Base-by-base conservation (phyloP, 768 basidiomycete species). In the Macrolepiota dolichaula region DNA sequence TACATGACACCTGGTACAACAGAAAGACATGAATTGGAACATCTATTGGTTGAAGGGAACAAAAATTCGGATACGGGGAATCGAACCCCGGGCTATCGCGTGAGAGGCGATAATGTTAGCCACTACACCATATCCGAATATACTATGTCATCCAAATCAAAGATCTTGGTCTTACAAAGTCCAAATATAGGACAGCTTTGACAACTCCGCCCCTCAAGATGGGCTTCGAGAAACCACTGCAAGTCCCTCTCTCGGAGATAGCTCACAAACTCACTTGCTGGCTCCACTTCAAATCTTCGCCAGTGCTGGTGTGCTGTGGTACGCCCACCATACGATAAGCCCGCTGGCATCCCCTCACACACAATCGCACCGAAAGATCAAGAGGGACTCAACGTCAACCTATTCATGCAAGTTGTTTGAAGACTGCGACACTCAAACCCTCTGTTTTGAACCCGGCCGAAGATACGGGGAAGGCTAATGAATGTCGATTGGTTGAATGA, bases 71-170 rank as follows among this genome's bases (percentile, higher is more conserved):
- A 60, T 60, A 60, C 51, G 59, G 59, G 59, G 59, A 60, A 60
- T 60, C 51, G 59, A 60, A 60, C 59, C 59, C 59, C 59, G 59
- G 59, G 59, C 51, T 60, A 60, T 60, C 59, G 59, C 59, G 51
- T 60, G 59, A 60, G 59, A 60, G 51, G 51, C 59, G 58, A 59
- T 59, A 59, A 59, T 59, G 58, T 59, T 59, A 59, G 58, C 58
- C 58, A 59, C 58, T 59, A 59, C 58, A 59, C 58, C 58, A 59
- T 59, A 59, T 59, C 58, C 58, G 58, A 59, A 19, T 19, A 17
- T 4, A 6, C 0, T 0, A 42, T 42, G 13, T 15, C 7, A 32
- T 7, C 29, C 7, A 3, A 32, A 7, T 32, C n/a, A 32, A 7
- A 7, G 7, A 32, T 32, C 29, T 32, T 32, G 7, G 29, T 3